Base-by-base conservation (phyloP, 352 stramenopile genomes). In the Saprolegnia diclina region DNA sequence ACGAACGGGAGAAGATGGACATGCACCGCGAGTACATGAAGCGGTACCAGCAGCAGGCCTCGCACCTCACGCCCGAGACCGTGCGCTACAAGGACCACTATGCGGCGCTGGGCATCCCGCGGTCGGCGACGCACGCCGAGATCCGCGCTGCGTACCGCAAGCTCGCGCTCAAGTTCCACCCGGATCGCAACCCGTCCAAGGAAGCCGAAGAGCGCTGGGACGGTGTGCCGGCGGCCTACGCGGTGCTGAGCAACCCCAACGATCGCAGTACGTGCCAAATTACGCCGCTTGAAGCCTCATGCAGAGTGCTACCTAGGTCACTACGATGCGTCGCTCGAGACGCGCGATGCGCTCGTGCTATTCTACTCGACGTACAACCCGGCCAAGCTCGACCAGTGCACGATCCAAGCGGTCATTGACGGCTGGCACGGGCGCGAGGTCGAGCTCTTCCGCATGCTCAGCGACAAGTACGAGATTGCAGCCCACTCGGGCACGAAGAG, bases 111-210 rank as follows among this genome's bases (percentile, higher is more conserved):
- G 80, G 76, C 22, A 64, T 94, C 45, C 21, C 73, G 29, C 82
- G 85, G 52, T 64, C 77, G 18, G 83, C 83, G 22, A 79, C 82
- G 0, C 85, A 94, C 59, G 86, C 77, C 16, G 85, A 93, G 81
- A 99, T 99, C 74, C 97, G 97, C 69, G 80, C 86, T 55, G 87
- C 90, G 5, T 97, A 97, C 72, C 85, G 87, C 10, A 93, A 86
- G 72, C 73, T 96, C 46, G 89, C 85, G 48, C 78, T 95, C 44
- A 82, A 83, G 66, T 95, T 85, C 63, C 91, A 97, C 69, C 91
- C 91, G 0, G 91, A 97, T 72, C 94, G 96, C 71, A 99, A 99
- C 77, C 85, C 89, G 55, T 83, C 76, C 1, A 61, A 77, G 0
- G 82, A 89, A 48, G 82, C 81, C 11, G 75, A 90, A 52, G 79